A percentile compares a stretch with the other conserved stretches of the same genome.
These are phyloP conservation scores for Gastrolobium bilobum DNA, from an alignment of 306 rosid species.

Conservation along the genomic window DNA sequence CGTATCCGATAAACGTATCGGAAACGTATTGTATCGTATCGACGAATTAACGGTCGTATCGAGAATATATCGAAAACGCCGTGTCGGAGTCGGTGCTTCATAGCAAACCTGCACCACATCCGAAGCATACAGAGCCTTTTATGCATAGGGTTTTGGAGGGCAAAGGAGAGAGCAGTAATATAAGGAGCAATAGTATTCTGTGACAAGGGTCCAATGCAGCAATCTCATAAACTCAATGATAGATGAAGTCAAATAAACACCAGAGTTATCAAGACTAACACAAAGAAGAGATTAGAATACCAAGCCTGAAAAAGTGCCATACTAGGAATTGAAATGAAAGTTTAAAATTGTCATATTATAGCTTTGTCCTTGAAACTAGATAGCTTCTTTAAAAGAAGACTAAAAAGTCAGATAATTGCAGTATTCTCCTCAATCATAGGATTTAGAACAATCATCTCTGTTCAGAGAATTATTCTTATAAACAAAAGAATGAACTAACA, in stretches of 20 bases:
- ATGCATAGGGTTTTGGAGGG: neutral
- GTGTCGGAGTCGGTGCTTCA: too few relatives aligned
- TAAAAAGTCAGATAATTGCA: conserved; percentile 33
- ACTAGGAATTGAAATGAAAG: conserved; percentile 20
- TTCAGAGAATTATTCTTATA: conserved; percentile 56
- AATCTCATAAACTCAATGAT: neutral
- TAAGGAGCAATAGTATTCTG: conserved; percentile 16
- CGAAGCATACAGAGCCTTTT: conserved; percentile 1
- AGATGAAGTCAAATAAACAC: conserved; percentile 1
- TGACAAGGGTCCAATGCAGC: conserved; percentile 3
- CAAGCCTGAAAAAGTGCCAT: neutral
- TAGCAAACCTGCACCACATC: neutral
- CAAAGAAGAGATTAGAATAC: neutral
- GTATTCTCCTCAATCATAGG: conserved; percentile 35
- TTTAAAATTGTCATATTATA: conserved; percentile 6
- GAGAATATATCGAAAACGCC: too few relatives aligned
- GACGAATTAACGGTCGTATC: too few relatives aligned
- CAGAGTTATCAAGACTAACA: neutral
- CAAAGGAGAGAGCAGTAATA: neutral
- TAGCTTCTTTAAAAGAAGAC: conserved; percentile 16
- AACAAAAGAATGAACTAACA: conserved; percentile 59
- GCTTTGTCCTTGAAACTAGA: conserved; percentile 40
- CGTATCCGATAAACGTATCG: too few relatives aligned
- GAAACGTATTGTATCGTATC: too few relatives aligned
- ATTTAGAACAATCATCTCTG: conserved; percentile 33